Base-by-base conservation (phyloP, 2,329 filamentous ascomycete genomes). In the Fusarium sp. region DNA sequence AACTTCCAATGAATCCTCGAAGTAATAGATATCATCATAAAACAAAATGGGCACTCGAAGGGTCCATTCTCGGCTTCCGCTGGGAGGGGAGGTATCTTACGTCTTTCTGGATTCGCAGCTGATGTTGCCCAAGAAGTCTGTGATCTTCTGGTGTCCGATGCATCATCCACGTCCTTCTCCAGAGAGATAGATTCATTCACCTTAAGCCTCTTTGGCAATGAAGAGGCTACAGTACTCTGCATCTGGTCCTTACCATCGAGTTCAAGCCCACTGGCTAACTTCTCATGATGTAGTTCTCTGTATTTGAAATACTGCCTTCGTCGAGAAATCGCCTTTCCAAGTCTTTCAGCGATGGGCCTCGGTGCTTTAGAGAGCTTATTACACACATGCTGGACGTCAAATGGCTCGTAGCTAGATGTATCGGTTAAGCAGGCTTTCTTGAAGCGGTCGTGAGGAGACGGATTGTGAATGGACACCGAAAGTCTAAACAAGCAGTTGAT, bases 221-320 rank as follows among this genome's bases (percentile, higher is more conserved):
- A 72, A 1, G 51, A 58, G 4, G 62, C 62, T 10, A 49, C 28
- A 0, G 68, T 69, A n/a, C 45, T 72, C 14, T 63, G 49, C 0
- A 12, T 31, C 0, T 35, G 33, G 28, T 38, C 15, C 6, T 45
- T 8, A 0, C 4, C 11, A 0, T 61, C 14, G 1, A 54, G 18
- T 0, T 58, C 28, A 0, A 72, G 24, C 0, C 60, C 64, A 13
- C 28, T 45, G 0, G 52, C 10, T 6, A 72, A 3, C 8, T 62
- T 65, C 0, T n/a, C 6, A 8, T 62, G 68, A 0, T 72, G 57
- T 8, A 17, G 18, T 13, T 65, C n/a, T 22, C 72, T n/a, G 1
- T 75, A 70, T 6, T 66, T 72, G 2, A 75, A 72, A 6, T 63
- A 75, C 7, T 75, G 55, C 0, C 72, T 52, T 7, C 68, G 11